phyloP scores from a whole-genome alignment of 2,329 filamentous ascomycete species.

The Fusarium torulosum region DNA sequence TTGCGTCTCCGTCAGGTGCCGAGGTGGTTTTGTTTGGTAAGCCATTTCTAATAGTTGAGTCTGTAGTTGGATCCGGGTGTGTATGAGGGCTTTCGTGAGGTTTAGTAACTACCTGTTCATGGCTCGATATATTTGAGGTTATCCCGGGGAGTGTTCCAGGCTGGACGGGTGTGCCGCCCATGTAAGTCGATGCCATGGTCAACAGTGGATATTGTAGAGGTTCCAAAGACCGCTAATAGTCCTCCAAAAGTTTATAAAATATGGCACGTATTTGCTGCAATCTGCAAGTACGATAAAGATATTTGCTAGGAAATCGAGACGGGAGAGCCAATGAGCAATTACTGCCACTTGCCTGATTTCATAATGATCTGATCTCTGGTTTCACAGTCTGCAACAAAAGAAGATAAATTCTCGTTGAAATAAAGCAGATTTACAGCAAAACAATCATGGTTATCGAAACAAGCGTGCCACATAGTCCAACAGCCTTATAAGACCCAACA shows the following conservation, averaged over 20 bases:
- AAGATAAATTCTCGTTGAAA: no score
- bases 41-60: constrained; percentile 8
- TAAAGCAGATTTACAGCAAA: no score
- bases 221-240: no score
- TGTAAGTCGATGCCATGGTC: constrained; percentile 17
- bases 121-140: background rate
- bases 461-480: no score
- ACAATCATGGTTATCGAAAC: no score
- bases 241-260: no score
- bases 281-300: background rate
- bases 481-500: no score
- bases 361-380: no score
- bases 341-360: no score
- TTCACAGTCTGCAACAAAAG: no score
- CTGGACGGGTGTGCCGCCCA: background rate
- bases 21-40: constrained; percentile 2
- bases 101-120: background rate
- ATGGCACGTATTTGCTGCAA: no score
- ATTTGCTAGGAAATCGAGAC: background rate
- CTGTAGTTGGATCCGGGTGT: constrained; percentile 4
- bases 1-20: constrained; percentile 54
- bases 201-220: background rate
- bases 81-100: background rate
- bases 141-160: background rate
- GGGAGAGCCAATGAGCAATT: background rate